Evolutionary conservation across 2,329 filamentous ascomycete genomes (phyloP), one percentile per base, ranked within the genome.

Genomic region (Nectriaceae sp.): DNA sequence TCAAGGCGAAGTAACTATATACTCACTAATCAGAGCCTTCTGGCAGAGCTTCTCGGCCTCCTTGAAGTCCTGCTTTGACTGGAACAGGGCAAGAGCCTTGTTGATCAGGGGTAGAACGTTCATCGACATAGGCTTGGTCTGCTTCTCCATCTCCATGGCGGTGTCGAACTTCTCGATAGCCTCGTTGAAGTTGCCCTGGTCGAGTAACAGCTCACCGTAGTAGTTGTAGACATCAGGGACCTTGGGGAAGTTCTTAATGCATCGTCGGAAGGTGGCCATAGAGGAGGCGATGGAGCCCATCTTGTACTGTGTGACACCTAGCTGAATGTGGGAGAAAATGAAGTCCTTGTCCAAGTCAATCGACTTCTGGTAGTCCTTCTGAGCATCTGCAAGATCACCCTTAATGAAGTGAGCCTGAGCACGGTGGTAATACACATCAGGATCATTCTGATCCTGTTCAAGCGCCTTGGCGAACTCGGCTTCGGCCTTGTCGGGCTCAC

Each of bases 211-310:
- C 76, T 99, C 94, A 64, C 94, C 94, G 65, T 96, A 97, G 82
- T 99, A 99, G 81, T 99, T 99, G 81, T 97, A 99, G 35, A 97
- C 94, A 67, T 99, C 94, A 5, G 93, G 92, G 11, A 96, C 90
- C 68, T 93, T 89, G 65, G 91, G 89, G 67, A 99, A 99, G 75
- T 96, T 97, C 86, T 97, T 99, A 71, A 97, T 92, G 72, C 91
- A 96, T 55, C 92, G 83, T 62, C 93, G 85, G 85, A 99, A 97
- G 5, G 94, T 99, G 29, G 94, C 93, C 91, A 97, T 97, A 40
- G 92, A 96, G 8, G 92, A 97, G 6, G 94, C 94, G 49, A 99
- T 89, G 22, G 90, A 96, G 60, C 94, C 94, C 88, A 97, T 95
- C 85, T 99, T 99, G 80, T 99, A 99, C 74, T 99, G 94, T 42